These are phyloP conservation scores for Chiua virens DNA, from an alignment of 768 basidiomycete genomes.

Conservation along the genomic window DNA sequence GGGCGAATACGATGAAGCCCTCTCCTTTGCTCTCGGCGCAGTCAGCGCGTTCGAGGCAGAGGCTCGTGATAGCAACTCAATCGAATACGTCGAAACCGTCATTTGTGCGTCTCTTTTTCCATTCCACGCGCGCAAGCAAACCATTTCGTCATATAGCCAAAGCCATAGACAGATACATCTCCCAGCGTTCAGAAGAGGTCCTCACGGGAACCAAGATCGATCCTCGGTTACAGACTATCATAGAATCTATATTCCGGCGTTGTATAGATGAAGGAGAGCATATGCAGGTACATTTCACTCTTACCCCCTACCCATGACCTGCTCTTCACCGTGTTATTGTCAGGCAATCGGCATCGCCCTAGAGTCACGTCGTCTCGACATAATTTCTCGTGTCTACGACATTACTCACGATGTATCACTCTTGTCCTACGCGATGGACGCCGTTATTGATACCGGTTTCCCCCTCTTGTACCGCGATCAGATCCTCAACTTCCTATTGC, in stretches of 20 bases:
- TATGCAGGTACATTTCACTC: slow-evolving; percentile 64
- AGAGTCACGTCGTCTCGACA: slow-evolving; percentile 85
- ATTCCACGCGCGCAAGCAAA: neutral
- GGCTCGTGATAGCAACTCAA: slow-evolving; percentile 57
- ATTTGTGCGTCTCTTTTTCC: slow-evolving; percentile 63
- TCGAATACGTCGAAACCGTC: slow-evolving; percentile 93
- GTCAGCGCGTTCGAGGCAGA: slow-evolving; percentile 83
- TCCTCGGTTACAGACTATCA: slow-evolving; percentile 74
- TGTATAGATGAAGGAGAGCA: slow-evolving; percentile 89
- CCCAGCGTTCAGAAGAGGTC: slow-evolving; percentile 57
- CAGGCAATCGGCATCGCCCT: slow-evolving; percentile 95
- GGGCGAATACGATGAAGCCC: slow-evolving; percentile 92
- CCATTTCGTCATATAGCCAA: slow-evolving; percentile 58
- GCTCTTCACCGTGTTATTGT: slow-evolving; percentile 8
- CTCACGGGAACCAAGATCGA: slow-evolving; percentile 64
- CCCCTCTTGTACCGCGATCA: slow-evolving; percentile 83
- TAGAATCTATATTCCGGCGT: slow-evolving; percentile 84
- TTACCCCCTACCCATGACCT: neutral
- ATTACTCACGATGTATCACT: slow-evolving; percentile 74
- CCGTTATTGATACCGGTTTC: slow-evolving; percentile 87
- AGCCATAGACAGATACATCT: slow-evolving; percentile 93
- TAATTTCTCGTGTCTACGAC: slow-evolving; percentile 76
- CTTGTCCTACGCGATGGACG: slow-evolving; percentile 89
- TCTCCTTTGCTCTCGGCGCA: slow-evolving; percentile 92
- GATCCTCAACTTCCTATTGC: slow-evolving; percentile 74